phyloP scores from a whole-genome alignment of 495 filamentous ascomycete genomes.

The Hypoxylon fuscum region DNA sequence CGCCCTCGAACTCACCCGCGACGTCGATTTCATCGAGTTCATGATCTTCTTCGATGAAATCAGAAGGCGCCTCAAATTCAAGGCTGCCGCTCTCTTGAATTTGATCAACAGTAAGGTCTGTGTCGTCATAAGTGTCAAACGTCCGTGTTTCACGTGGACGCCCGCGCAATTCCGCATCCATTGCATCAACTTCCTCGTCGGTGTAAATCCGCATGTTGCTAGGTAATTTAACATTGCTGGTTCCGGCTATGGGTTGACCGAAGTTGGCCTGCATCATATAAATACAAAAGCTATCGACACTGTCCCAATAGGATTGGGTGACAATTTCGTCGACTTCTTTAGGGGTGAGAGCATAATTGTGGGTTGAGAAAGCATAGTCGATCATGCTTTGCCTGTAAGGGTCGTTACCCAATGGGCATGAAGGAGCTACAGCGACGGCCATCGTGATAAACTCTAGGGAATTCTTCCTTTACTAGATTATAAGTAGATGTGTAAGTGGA shows the following conservation, averaged over 20 bases:
- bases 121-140: too few species aligned
- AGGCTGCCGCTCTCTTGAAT: too few species aligned
- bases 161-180: neutral
- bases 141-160: neutral
- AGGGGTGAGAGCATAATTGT: conserved; percentile 10
- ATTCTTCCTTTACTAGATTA: neutral
- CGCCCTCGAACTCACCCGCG: neutral
- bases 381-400: neutral
- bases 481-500: too few species aligned
- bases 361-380: conserved; percentile 7
- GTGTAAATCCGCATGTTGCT: neutral
- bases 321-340: neutral
- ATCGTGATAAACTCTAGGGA: neutral
- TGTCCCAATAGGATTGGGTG: neutral
- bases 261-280: neutral
- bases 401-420: neutral
- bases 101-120: neutral
- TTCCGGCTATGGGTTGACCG: neutral
- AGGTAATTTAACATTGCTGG: neutral
- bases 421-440: neutral
- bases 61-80: too few species aligned
- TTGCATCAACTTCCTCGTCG: neutral
- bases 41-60: too few species aligned
- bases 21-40: neutral
- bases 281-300: neutral